These are phyloP conservation scores for Yamadazyma sp. DNA, from an alignment of 805 yeast genomes.

Conservation along the genomic window DNA sequence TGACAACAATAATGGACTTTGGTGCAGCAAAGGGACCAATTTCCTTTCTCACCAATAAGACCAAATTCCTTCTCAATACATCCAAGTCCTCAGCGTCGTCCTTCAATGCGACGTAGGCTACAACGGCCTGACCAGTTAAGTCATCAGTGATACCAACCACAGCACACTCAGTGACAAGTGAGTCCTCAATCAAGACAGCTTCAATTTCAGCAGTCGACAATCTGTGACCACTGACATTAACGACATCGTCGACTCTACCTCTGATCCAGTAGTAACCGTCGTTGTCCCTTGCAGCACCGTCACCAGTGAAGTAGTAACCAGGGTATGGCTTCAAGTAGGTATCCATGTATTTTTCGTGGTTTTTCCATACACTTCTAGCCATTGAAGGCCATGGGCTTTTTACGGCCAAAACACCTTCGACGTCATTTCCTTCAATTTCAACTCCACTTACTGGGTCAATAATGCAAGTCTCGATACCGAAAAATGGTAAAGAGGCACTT, in stretches of 20 bases:
- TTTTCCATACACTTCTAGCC: slow-evolving; percentile 92
- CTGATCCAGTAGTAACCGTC: slow-evolving; percentile 98
- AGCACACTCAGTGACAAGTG: slow-evolving; percentile 72
- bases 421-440: slow-evolving; percentile 82
- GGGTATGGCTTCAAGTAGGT: slow-evolving; percentile 93
- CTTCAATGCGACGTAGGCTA: slow-evolving; percentile 77
- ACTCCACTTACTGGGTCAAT: slow-evolving; percentile 92
- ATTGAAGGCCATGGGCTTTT: slow-evolving; percentile 97
- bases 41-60: slow-evolving; percentile 71
- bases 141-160: slow-evolving; percentile 84
- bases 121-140: slow-evolving; percentile 83
- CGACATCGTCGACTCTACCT: slow-evolving; percentile 98
- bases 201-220: slow-evolving; percentile 97
- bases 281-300: slow-evolving; percentile 95
- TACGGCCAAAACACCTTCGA: slow-evolving; percentile 94
- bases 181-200: slow-evolving; percentile 75
- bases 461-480: slow-evolving; percentile 87
- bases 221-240: slow-evolving; percentile 96
- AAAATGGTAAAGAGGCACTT: slow-evolving; percentile 94
- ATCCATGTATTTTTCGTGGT: slow-evolving; percentile 82
- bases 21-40: slow-evolving; percentile 90
- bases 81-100: slow-evolving; percentile 50
- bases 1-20: slow-evolving; percentile 66
- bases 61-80: slow-evolving; percentile 59
- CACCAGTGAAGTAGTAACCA: slow-evolving; percentile 94